Base-by-base conservation (phyloP, 2,329 filamentous ascomycete species). In the Emergomyces africanus region DNA sequence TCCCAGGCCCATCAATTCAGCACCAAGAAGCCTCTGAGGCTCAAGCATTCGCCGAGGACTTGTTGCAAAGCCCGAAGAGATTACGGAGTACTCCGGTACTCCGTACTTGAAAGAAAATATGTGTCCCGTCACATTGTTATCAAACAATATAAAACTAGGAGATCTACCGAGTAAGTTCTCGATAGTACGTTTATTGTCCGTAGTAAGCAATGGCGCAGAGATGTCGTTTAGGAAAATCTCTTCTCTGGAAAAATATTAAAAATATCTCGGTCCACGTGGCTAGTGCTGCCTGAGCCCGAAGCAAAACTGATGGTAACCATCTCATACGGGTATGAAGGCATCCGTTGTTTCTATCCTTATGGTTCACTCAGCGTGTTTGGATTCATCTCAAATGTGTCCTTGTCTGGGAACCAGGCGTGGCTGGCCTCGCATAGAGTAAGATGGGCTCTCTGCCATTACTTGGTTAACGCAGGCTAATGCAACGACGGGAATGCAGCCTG, bases 401-500 rank as follows among this genome's bases (percentile, higher is more conserved):
- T 33, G 48, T 50, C 18, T 5, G 14, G 48, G 14, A 12, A 23
- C 14, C 25, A 5, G 35, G 5, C 25, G 8, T 2, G 46, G 46
- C 23, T 23, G 28, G 25, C 12, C 18, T 28, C 12, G n/a, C 25
- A 23, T 10, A 35, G 15, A 20, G n/a, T 28, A 25, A 5, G n/a
- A 6, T 18, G 10, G 10, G 30, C 33, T 37, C 18, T 33, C 28
- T 37, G 28, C 33, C 10, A 15, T 3, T 37, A 6, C 35, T 23
- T 12, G 20, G 3, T 46, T 33, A 33, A 44, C 15, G 35, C 39
- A 30, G 37, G 18, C 53, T 49, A 57, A 57, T 49, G 55, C 55
- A 57, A n/a, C 30, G 15, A 30, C 55, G 55, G 55, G 42, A 57
- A 57, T 57, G 55, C 55, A 48, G 55, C 14, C 41, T n/a, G 15